Base-by-base conservation (phyloP, 495 filamentous ascomycete species). In the Aspergillus indologenus region DNA sequence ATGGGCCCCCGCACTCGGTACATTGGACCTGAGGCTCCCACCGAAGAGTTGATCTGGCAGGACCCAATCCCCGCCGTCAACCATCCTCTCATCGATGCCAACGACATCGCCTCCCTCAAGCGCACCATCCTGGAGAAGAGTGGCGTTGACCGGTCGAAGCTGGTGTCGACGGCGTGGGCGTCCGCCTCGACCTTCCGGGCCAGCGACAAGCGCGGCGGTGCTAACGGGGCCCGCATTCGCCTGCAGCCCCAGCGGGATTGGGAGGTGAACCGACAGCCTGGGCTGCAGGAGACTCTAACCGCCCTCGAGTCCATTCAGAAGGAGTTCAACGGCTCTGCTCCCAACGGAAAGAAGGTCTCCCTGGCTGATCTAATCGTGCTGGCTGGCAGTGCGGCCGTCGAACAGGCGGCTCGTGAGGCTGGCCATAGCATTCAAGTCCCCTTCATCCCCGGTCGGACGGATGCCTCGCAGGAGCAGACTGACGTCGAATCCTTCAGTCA, bases 141-240 rank as follows among this genome's bases (percentile, higher is more conserved):
- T 43, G 83, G 83, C 40, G 63, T 88, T 12, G 75, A 76, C 19
- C 73, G 79, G 4, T 69, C 75, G 62, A 80, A 82, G 65, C 75
- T 89, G 44, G 75, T 90, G 53, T 75, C 76, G 12, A 78, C 79
- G 21, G 87, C 87, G 15, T 90, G 85, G 85, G 84, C 86, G 4
- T 85, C 87, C 0, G 87, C 87, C 31, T 84, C 86, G 8, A 85
- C 84, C 31, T 90, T 89, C 85, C 86, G 87, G 50, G 84, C 85
- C 57, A 74, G 83, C 60, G 87, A 90, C 79, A 90, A 89, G 81
- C 86, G 87, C 56, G 87, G 87, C 59, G 87, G 87, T 60, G 87
- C 87, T 71, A 89, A 89, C 61, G 87, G 87, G 57, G 87, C 84
- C 5, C 87, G 86, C 63, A 87, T 90, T 65, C 85, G 87, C 40